Conservation (phyloP, 495 filamentous ascomycete species). For the Aspergillus leporis region DNA sequence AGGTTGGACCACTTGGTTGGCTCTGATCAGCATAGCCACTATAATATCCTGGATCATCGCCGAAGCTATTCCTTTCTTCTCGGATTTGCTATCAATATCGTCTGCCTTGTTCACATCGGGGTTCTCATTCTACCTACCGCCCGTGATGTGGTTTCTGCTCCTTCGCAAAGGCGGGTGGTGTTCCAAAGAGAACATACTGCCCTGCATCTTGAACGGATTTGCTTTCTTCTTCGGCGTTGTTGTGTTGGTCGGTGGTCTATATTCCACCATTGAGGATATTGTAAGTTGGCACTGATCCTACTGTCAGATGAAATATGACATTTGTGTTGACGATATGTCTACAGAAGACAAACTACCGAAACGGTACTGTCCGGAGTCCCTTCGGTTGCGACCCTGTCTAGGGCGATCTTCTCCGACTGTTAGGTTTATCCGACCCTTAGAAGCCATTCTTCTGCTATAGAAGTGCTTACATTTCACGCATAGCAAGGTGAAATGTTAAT, state of each 20-base stretch:
- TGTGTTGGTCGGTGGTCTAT: constrained; percentile 54
- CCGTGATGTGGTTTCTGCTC: constrained; percentile 63
- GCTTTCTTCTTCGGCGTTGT: constrained; percentile 38
- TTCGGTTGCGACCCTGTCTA: too few relatives aligned
- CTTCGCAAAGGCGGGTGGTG: constrained; percentile 39
- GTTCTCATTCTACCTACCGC: constrained; percentile 65
- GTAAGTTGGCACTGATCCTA: constrained; percentile 39
- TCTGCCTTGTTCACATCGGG: constrained; percentile 64
- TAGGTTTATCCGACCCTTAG: too few relatives aligned
- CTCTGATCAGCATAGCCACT: constrained; percentile 54
- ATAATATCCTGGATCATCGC: constrained; percentile 65
- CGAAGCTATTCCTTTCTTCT: constrained; percentile 68
- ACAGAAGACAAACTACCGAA: too few relatives aligned
- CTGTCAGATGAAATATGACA: neutral
- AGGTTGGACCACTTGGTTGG: constrained; percentile 58
- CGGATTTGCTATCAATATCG: constrained; percentile 57
- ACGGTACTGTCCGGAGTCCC: too few relatives aligned
- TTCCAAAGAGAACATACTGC: constrained; percentile 22
- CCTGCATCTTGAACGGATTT: constrained; percentile 17
- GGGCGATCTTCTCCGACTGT: too few relatives aligned
- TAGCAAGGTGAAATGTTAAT: too few relatives aligned
- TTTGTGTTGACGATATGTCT: neutral
- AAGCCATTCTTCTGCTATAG: too few relatives aligned
- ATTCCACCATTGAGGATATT: constrained; percentile 55
- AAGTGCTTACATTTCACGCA: too few relatives aligned